Evolutionary conservation across 352 stramenopile genomes (phyloP), one percentile per base, ranked within the genome.

Genomic region (Phytophthora foliorum): DNA sequence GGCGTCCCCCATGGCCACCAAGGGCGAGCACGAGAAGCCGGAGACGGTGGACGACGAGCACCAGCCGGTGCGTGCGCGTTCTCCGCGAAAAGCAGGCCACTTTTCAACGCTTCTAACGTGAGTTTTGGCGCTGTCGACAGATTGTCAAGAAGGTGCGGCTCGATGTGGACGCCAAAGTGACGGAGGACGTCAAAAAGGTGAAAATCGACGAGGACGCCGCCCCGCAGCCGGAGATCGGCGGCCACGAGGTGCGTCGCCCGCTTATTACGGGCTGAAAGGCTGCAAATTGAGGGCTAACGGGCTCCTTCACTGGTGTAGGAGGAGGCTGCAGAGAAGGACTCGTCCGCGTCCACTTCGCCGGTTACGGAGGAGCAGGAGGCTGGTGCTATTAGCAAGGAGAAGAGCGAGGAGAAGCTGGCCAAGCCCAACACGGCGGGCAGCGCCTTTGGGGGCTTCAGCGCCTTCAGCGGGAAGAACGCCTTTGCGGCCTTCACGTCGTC

Each of bases 21-120:
- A 89, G 69, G 73, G 87, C 58, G 82, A 84, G 50, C 85, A 91
- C 80, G 85, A 93, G 67, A 93, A 93, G 75, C 85, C 85, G 25
- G 79, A 89, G 63, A 75, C 69, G 19, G 72, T 86, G 52, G 62
- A 79, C 29, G 77, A 86, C 19, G 77, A 91, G 53, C 82, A 88
- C 58, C 82, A 89, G 58, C 81, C 81, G 46, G 77, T 90, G 51
- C n/a, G 73, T 57, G 50, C 27, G 58, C 21, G 6, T 2, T 57
- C 6, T 7, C 0, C 5, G n/a, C 3, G 8, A 17, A 19, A 17
- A 49, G 5, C 24, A 17, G 6, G 4, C 21, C 1, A 3, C 8
- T 27, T 49, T 49, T 22, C 9, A 16, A 7, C n/a, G 42, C 21
- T 48, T 45, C 29, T 52, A 29, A 50, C 29, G 21, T n/a, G 21